Evolutionary conservation across 345 rosid species (phyloP), one percentile per base, ranked within the genome.

Genomic region (Citrus inodora): DNA sequence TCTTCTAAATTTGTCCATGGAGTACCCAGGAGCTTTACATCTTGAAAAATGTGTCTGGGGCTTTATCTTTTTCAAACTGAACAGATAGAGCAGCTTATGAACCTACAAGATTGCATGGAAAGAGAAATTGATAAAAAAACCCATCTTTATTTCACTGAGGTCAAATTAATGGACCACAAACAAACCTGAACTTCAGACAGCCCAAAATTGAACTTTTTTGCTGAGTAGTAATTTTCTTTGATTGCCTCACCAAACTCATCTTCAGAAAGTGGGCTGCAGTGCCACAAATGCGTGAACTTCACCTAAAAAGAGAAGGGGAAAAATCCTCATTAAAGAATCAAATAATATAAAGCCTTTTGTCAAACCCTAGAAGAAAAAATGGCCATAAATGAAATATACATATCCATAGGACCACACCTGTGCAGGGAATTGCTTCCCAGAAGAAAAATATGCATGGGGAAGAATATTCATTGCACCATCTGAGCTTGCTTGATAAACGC

Each of bases 401-500:
- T 1, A 13, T 62, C 27, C 13, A 71, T 59, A 53, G 35, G 56
- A 32, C 30, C 60, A 69, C 85, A 93, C 98, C 92, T 92, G 94
- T 61, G 94, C 92, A 59, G 94, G 94, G 70, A 88, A 92, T 82
- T 86, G 87, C 80, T 87, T 92, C 76, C 97, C 91, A 4, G 93
- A 84, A 37, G 86, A 83, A 64, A 68, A 38, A 79, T 76, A 89
- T 4, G 92, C 97, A 69, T 81, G 21, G 3, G 95, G 94, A 46
- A 88, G 81, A 68, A 93, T 90, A 83, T 90, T 73, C 8, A 92
- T 81, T 7, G 83, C 88, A 66, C 94, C 94, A 60, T 90, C 86
- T 42, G 89, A 86, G 68, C 42, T 67, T 5, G 94, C 98, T 73
- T 80, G 85, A 82, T 88, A 93, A 2, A 93, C 97, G 46, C 94